These are phyloP conservation scores for Plasmodium berghei DNA, from an alignment of 169 alveolate genomes.

Conservation along the genomic window DNA sequence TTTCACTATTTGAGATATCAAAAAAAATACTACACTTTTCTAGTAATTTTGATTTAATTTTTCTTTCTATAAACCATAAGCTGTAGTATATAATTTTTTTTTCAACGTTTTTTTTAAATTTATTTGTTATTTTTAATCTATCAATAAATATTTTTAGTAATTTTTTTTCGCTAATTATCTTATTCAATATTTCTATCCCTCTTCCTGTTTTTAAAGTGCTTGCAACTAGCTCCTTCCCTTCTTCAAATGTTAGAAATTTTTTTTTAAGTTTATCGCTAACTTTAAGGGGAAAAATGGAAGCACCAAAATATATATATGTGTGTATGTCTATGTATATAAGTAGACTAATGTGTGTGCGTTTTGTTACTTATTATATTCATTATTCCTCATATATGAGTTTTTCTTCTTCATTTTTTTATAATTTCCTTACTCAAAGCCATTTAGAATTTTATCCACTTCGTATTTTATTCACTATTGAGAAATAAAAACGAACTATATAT, in stretches of 20 bases:
- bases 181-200: constrained; percentile 60
- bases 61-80: constrained; percentile 9
- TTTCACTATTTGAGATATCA: not conserved
- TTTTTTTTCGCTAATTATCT: constrained; percentile 14
- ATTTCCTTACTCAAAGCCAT: not conserved
- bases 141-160: constrained; percentile 13
- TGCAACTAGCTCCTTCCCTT: constrained; percentile 56
- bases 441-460: too few species aligned
- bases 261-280: constrained; percentile 16
- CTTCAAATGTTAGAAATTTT: constrained; percentile 61
- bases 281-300: not conserved
- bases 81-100: not conserved
- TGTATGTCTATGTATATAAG: not conserved
- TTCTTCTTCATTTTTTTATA: not conserved
- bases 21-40: constrained; percentile 4
- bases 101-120: not conserved
- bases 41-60: constrained; percentile 1
- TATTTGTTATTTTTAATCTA: constrained; percentile 18
- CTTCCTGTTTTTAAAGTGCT: constrained; percentile 60
- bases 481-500: too few species aligned
- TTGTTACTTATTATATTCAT: too few species aligned
- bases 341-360: not conserved
- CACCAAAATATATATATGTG: not conserved
- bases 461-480: too few species aligned
- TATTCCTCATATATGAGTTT: too few species aligned